Evolutionary conservation across 2,329 filamentous ascomycete species (phyloP), one percentile per base, ranked within the genome.

Genomic region (Trichoderma asperellum): DNA sequence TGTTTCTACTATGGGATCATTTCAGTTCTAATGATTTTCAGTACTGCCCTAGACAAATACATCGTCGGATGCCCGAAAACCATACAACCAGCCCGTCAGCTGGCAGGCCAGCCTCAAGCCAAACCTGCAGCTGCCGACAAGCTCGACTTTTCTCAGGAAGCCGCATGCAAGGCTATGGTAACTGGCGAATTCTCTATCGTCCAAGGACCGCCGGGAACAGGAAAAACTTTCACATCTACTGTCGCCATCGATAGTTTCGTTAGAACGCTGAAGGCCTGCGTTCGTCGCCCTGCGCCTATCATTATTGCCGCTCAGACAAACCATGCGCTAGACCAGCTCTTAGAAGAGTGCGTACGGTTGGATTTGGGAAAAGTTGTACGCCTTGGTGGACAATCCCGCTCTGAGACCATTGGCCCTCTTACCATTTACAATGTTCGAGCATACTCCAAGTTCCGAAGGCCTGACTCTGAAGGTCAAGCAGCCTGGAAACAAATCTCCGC

Each of bases 261-360:
- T 1, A 88, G 87, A 58, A 83, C 90, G 1, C 81, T 94, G 65
- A 84, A 87, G 74, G 76, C 77, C 2, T 74, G 76, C 18, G 6
- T 29, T 88, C 90, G 32, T 69, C 57, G 55, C 16, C 49, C 57
- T 2, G 85, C 89, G 10, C 92, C 92, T 0, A 89, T 97, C 35
- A 84, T 97, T 24, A 84, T 97, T 4, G 87, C 93, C 0, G 93
- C 93, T 8, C 93, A 97, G 74, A 97, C 94, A 0, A 97, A 97
- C 70, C 93, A 97, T 78, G 94, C 94, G 0, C 81, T 97, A 0
- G 94, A 97, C 73, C 94, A 97, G 76, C 83, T 97, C 0, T 82
- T 97, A 0, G 80, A 82, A 1, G 87, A 0, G 87, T 90, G 67
- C 83, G 93, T 18, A 82, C 88, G 1, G 76, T 81, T 1, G 67